Base-by-base conservation (phyloP, 768 basidiomycete genomes). In the Cystofilobasidium macerans region DNA sequence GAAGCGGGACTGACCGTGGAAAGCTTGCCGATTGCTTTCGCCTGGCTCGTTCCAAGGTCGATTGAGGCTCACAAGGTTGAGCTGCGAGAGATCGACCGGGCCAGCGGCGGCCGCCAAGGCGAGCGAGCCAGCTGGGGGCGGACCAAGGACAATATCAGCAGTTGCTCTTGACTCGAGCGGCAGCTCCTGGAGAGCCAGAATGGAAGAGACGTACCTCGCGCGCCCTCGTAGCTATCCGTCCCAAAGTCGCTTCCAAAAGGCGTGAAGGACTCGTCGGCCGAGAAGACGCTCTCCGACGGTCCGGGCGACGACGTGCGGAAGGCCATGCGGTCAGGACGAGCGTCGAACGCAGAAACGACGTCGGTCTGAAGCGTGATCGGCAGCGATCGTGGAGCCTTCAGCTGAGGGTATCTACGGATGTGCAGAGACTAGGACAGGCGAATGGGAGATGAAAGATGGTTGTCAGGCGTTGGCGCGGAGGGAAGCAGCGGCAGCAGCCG, bases 21-120 rank as follows among this genome's bases (percentile, higher is more conserved):
- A 68, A 12, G 53, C 57, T 35, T 54, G 54, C 5, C 62, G 56
- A 45, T 32, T 59, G 1, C 14, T 2, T 9, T 38, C 61, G 43
- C 40, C 47, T 1, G 53, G 43, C 26, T 53, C 59, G 54, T 67
- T 67, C 65, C 65, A 68, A 8, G 57, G 67, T 7, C 45, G 57
- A 20, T 54, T 35, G 26, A 68, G 57, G 57, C 26, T 53, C 18
- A 68, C 67, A 45, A 68, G 67, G 56, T 68, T 68, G 61, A 68
- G 61, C 54, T 62, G 40, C 35, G 61, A 47, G 43, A 68, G 67
- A 38, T 68, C 61, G 45, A 58, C 28, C 6, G 43, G 54, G 33
- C 26, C 62, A n/a, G 61, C 24, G 14, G 62, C 57, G 6, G 42
- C 22, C 13, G 67, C 57, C 32, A 58, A 63, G 28, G 57, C 36